Evolutionary conservation across 148 eudicot genomes (phyloP).

Genomic region (Rhododendron ovatum): DNA sequence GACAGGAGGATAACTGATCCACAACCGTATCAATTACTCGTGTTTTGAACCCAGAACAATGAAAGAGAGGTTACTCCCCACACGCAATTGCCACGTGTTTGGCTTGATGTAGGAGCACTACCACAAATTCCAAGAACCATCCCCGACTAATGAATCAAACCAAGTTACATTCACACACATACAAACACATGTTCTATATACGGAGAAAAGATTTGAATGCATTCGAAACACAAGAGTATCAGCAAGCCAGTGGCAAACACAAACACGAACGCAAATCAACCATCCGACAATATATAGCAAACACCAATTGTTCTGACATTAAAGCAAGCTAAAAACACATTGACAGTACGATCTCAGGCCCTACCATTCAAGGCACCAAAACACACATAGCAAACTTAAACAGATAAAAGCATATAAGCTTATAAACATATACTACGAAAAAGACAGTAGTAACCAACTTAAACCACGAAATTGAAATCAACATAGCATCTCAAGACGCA

Average conservation of each 20-base stretch:
- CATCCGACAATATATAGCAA: not conserved
- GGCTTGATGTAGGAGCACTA: not conserved
- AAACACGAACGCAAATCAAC: not conserved
- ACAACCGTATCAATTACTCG: not conserved
- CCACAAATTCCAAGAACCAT: not conserved
- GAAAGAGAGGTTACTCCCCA: not conserved
- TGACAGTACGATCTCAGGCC: not conserved
- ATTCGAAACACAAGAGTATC: not conserved
- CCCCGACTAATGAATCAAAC: not conserved
- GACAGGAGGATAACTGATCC: not conserved
- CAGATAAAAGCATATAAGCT: not conserved
- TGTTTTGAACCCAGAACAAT: not conserved
- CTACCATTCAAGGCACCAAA: not conserved
- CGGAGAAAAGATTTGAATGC: not conserved
- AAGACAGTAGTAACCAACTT: not conserved
- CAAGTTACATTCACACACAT: not conserved
- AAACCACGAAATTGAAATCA: not conserved
- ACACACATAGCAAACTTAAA: not conserved
- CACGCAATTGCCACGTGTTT: not conserved
- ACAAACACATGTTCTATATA: too few species aligned
- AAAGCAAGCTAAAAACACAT: constrained; percentile 1
- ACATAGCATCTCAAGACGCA: not conserved
- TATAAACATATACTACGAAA: not conserved
- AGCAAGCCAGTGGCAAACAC: not conserved
- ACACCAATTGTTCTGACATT: not conserved